Base-by-base conservation (phyloP, 1,284 basidiomycete species). In the Heterobasidion occidentale region DNA sequence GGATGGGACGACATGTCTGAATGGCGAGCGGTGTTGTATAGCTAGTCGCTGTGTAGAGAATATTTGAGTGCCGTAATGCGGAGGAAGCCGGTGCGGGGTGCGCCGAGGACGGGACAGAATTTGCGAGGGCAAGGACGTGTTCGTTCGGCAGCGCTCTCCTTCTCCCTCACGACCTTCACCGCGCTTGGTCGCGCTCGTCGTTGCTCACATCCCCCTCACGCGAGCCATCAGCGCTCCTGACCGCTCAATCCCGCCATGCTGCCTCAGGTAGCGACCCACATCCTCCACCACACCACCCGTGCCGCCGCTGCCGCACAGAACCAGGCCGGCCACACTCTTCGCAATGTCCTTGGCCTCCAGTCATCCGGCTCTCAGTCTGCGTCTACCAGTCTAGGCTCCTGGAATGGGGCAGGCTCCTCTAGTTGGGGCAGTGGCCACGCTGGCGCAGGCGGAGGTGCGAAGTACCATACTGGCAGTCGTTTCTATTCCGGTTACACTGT, bases 191-290 rank as follows among this genome's bases (percentile, higher is more conserved):
- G 44, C 36, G 42, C 48, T 19, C 46, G 33, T 49, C 14, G 27
- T 36, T 46, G 27, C 33, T 7, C 35, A 36, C 19, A 20, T 54
- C 46, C 38, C 33, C 36, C 17, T 42, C 48, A 42, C 42, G 50
- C 19, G 38, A 55, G 48, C 48, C 35, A 15, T 42, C 33, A 14
- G 47, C 33, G 46, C 42, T 34, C 48, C 59, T 58, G 57, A 56
- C 15, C 11, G 42, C 50, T 51, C 53, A 34, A 46, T 20, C 42
- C 20, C 35, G 54, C 12, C 54, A 92, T 92, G 89, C 73, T 92
- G 65, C 88, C 90, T 54, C 90, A 90, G 70, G 84, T 88, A 70
- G 85, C 87, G 27, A 86, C 83, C 36, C 82, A 86, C 54, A 75
- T 92, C 55, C 72, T 91, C 36, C 81, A 90, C 61, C 83, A 85